Percentiles rank a stretch among this genome's conserved stretches.
Evolutionary conservation across 192 early-diverging fungal genomes (phyloP).

Genomic region (Endogone sp.): DNA sequence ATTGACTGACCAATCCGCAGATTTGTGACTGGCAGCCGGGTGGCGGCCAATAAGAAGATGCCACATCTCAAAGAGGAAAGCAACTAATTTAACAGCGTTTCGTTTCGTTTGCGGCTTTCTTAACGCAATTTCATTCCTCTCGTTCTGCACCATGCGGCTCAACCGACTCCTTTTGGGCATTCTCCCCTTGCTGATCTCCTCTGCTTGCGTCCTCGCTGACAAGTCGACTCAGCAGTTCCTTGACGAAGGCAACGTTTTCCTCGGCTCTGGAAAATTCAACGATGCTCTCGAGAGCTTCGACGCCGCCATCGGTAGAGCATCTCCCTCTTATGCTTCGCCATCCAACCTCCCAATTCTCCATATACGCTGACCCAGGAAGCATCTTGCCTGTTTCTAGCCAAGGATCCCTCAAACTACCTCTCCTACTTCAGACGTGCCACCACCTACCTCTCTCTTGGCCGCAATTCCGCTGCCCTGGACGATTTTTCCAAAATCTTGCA

Average conservation of each 20-base stretch:
- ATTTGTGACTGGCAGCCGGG: too few species aligned
- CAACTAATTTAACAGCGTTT: too few species aligned
- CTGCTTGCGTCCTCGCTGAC: constrained; percentile 5
- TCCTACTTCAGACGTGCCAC: constrained; percentile 88
- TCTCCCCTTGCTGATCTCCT: constrained; percentile 15
- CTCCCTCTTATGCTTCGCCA: constrained; percentile 25
- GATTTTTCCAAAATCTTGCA: constrained; percentile 81
- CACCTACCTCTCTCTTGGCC: constrained; percentile 72
- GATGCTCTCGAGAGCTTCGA: constrained; percentile 60
- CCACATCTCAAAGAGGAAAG: too few species aligned
- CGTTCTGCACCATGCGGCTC: constrained; percentile 12
- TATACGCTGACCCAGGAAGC: not conserved
- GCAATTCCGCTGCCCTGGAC: constrained; percentile 62
- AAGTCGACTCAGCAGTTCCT: constrained; percentile 38
- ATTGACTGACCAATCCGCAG: too few species aligned
- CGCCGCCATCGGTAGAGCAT: constrained; percentile 61
- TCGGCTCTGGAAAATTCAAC: constrained; percentile 43
- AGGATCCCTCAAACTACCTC: constrained; percentile 79
- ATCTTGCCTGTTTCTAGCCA: too few species aligned
- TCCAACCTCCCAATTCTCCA: not conserved
- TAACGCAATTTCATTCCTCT: too few species aligned
- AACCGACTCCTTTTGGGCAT: constrained; percentile 16
- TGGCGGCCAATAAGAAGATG: too few species aligned
- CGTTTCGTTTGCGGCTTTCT: too few species aligned
- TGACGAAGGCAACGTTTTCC: constrained; percentile 35